Percentiles rank a stretch among this genome's conserved stretches.
These are phyloP conservation scores for Saccharomyces cerevisiae DNA, from an alignment of 805 yeast genomes.

Conservation along the genomic window DNA sequence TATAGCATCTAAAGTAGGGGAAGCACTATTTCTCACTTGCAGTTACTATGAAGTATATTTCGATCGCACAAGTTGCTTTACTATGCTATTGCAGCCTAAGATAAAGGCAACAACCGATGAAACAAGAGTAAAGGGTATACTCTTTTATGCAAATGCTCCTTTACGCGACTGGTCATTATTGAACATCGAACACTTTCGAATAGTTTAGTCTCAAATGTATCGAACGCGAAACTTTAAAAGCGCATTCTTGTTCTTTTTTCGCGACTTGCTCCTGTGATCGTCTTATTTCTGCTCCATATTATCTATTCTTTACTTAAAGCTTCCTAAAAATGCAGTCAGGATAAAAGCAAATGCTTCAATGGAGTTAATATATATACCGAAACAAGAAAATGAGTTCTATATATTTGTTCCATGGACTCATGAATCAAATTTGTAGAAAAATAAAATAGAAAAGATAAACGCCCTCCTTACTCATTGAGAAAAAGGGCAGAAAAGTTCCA, in stretches of 20 bases:
- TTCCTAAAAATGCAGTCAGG: not conserved
- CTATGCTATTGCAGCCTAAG: not conserved
- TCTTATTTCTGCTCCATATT: not conserved
- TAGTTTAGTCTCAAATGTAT: not conserved
- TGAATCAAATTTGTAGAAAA: not conserved
- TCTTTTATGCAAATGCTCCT: not conserved
- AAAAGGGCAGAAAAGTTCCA: constrained; percentile 16
- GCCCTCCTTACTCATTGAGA: not conserved
- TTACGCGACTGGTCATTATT: not conserved
- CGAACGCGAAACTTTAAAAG: not conserved
- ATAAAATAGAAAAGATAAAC: not conserved
- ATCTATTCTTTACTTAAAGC: not conserved
- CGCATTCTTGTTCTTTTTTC: not conserved
- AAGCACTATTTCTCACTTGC: not conserved
- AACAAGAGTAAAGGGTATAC: not conserved
- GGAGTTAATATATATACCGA: not conserved
- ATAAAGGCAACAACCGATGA: not conserved
- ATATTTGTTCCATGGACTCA: constrained; percentile 6
- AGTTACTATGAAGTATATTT: not conserved
- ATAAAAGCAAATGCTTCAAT: not conserved
- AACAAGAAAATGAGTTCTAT: not conserved
- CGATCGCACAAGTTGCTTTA: not conserved
- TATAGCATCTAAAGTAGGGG: not conserved
- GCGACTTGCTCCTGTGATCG: not conserved
- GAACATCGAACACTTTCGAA: not conserved